Conservation (phyloP, 83 land plant genomes). For the Picea abies region DNA sequence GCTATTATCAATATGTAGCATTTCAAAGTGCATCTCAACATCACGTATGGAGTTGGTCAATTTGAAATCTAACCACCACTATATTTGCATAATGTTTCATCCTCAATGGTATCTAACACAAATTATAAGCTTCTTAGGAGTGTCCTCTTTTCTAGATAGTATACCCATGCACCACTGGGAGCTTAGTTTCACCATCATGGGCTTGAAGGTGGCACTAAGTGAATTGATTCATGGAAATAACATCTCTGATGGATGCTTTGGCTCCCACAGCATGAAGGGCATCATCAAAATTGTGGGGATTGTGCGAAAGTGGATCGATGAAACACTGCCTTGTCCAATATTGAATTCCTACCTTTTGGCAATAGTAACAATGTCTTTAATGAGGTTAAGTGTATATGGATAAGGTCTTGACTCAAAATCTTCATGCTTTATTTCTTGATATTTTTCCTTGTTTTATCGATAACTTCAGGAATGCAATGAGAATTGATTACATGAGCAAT, state of each 20-base stretch:
- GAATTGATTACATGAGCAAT: constrained; percentile 97
- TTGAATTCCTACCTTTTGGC: constrained; percentile 77
- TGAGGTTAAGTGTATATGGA: constrained; percentile 39
- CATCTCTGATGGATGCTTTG: constrained; percentile 73
- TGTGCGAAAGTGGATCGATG: constrained; percentile 70
- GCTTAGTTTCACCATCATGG: constrained; percentile 24
- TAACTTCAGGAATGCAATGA: constrained; percentile 81
- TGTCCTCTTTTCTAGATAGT: no score
- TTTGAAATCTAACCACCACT: no score
- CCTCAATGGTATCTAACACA: no score
- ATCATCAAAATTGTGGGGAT: constrained; percentile 52
- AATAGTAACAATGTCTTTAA: constrained; percentile 68
- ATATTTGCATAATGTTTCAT: no score
- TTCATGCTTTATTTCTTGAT: constrained; percentile 48
- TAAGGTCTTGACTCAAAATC: constrained; percentile 37
- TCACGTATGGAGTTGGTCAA: no score
- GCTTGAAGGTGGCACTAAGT: constrained; percentile 81
- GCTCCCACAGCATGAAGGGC: constrained; percentile 27
- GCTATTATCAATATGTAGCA: no score
- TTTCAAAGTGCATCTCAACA: no score
- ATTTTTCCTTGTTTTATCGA: constrained; percentile 85
- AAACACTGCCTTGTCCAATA: constrained; percentile 64
- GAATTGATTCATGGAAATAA: constrained; percentile 75
- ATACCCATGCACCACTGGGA: no score
- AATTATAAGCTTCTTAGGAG: no score